Percentiles rank a stretch among this genome's conserved stretches.
Evolutionary conservation across 2,329 filamentous ascomycete species (phyloP).

Genomic region (Ceratocystis cacaofunesta): DNA sequence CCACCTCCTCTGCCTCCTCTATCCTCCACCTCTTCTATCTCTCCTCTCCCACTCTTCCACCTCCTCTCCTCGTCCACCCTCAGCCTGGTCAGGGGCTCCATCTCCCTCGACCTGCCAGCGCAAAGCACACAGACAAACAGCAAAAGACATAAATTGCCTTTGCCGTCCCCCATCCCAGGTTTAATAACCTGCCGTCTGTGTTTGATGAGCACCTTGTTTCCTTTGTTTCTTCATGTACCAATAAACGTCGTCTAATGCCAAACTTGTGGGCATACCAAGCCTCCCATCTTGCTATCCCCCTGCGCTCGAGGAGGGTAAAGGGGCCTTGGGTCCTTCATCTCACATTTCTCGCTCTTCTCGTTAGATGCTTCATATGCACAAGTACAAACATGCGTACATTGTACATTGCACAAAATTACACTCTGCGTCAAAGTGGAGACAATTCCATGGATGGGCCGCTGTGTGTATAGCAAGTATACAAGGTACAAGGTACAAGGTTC

Average conservation of each 20-base stretch:
- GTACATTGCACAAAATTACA: neutral
- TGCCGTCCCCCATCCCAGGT: neutral
- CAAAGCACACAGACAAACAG: neutral
- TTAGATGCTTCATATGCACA: neutral
- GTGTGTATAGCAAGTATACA: neutral
- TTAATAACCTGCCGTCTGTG: conserved; percentile 1
- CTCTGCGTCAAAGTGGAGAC: conserved; percentile 1
- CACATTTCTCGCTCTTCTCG: neutral
- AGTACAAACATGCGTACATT: neutral
- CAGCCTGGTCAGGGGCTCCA: neutral
- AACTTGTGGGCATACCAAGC: neutral
- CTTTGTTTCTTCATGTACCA: neutral
- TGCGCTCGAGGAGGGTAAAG: too few species aligned
- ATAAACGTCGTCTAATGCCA: conserved; percentile 4
- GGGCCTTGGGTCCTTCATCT: too few species aligned
- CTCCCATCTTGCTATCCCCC: neutral
- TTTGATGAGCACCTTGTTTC: neutral
- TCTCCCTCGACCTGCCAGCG: neutral
- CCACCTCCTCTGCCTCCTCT: too few species aligned
- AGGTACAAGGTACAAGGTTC: neutral
- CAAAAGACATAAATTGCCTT: neutral
- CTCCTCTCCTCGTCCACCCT: neutral
- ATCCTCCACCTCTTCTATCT: neutral
- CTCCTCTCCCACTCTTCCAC: neutral
- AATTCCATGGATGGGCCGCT: neutral